Evolutionary conservation across 371 early-diverging fungal species (phyloP), one percentile per base, ranked within the genome.

Genomic region (Mortierella sp.): DNA sequence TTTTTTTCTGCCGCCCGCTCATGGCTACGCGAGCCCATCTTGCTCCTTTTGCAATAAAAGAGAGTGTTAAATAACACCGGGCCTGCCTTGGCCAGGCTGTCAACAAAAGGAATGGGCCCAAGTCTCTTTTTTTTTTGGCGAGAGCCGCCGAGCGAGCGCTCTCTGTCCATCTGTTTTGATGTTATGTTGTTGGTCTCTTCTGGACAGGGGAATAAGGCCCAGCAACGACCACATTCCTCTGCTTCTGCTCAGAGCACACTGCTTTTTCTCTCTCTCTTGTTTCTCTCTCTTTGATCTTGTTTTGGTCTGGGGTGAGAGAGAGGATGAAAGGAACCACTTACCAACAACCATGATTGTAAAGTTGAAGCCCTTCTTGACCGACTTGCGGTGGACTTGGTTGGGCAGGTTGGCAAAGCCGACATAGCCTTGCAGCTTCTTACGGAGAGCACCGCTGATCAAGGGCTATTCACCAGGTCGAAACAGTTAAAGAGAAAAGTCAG

Each of bases 351-450:
- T 98, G 73, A 94, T 74, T 64, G 97, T 98, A 81, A 99, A 99
- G 81, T 97, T 93, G 88, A 99, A 99, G 18, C 99, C 99, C 76
- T 96, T 95, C 86, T 98, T 98, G 62, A 99, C 94, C 12, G 95
- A 94, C 84, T 96, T 97, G 80, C 97, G 93, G 84, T 99, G 98
- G 30, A 98, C 95, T 88, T 99, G 99, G 86, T 98, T 97, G 57
- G 99, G 99, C 65, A 98, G 90, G 83, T 96, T 96, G 81, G 96
- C 92, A 83, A 99, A 98, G 59, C 99, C 99, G 63, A 99, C 99
- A 82, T 95, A 95, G n/a, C 96, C 97, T 67, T 92, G 90, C 63
- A 97, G 89, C 84, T 95, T 90, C 85, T 92, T 93, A 68, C 88
- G 87, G n/a, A 89, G 82, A 19, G 88, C 83, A 55, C 83, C 83